Base-by-base conservation (phyloP, 768 basidiomycete genomes). In the Russula ochroleuca region DNA sequence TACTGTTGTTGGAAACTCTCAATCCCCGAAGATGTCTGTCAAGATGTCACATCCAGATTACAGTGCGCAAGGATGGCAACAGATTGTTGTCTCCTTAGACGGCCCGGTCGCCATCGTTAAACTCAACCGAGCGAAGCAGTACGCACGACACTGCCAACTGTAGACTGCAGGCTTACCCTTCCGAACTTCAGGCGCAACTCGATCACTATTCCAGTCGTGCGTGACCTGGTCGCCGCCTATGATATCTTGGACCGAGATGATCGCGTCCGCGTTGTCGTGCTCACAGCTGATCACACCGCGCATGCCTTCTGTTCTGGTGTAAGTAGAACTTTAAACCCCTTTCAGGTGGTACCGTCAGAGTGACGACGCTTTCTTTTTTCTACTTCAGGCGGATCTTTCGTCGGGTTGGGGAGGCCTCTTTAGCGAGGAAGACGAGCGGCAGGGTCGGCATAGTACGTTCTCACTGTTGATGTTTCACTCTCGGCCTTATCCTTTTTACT, bases 271-370 rank as follows among this genome's bases (percentile, higher is more conserved):
- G 83, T 75, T 0, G 77, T 83, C 19, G 75, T 84, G 21, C 66
- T 83, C 41, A 84, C 82, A 2, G 79, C 83, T 0, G 82, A 83
- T 52, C 78, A 73, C 54, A 77, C 74, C 9, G 80, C 82, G 2
- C 75, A 80, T 21, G 83, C 82, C 0, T 85, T 75, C 66, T 84
- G 84, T 67, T 78, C 83, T 23, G 84, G 84, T 1, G 83, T 83
- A 72, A 23, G 79, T 5, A 28, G n/a, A 17, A 33, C 5, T 21
- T 11, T 19, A 13, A 17, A 7, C 11, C 33, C 23, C 43, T 33
- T 23, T 15, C 5, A n/a, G 33, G 28, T 21, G 1, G 25, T 28
- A 31, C 35, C 31, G 1, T 7, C 28, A 25, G 17, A 50, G 4
- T 3, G 11, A 47, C 13, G 35, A 33, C 19, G 4, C 6, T 14